phyloP scores from a whole-genome alignment of 2,329 filamentous ascomycete genomes.

The Pezicula radicicola region DNA sequence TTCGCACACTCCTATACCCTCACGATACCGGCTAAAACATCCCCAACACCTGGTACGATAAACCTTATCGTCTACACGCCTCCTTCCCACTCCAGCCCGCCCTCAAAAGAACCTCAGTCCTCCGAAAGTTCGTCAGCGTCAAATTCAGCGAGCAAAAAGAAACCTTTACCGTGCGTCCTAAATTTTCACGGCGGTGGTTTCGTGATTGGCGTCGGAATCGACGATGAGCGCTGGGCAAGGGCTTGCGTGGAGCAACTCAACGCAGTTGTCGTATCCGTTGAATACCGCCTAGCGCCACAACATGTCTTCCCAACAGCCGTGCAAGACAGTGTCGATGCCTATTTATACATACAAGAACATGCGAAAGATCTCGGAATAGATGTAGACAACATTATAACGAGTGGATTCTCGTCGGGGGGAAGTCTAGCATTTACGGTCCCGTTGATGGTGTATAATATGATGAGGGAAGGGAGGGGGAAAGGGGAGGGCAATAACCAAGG shows the following conservation, averaged over 20 bases:
- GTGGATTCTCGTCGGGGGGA: neutral
- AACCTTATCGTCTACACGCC: neutral
- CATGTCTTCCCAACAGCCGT: constrained; percentile 29
- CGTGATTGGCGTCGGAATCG: constrained; percentile 20
- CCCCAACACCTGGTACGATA: neutral
- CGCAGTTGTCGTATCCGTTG: constrained; percentile 29
- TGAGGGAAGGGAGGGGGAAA: neutral
- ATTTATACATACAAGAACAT: neutral
- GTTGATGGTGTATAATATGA: neutral
- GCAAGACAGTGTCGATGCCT: constrained; percentile 28
- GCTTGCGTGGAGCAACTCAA: neutral
- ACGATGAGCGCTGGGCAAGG: neutral
- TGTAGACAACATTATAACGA: neutral
- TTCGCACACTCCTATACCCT: neutral
- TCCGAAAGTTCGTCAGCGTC: neutral
- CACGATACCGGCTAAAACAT: neutral
- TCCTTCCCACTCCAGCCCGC: neutral
- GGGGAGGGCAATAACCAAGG: neutral
- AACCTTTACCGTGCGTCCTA: constrained; percentile 24
- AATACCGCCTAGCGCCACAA: constrained; percentile 29
- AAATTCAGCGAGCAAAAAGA: no score
- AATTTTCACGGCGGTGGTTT: constrained; percentile 65
- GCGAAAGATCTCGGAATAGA: neutral
- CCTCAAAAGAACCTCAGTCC: neutral
- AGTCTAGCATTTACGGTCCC: neutral